Conservation (phyloP, 1,284 basidiomycete genomes). For the Fistulina hepatica region DNA sequence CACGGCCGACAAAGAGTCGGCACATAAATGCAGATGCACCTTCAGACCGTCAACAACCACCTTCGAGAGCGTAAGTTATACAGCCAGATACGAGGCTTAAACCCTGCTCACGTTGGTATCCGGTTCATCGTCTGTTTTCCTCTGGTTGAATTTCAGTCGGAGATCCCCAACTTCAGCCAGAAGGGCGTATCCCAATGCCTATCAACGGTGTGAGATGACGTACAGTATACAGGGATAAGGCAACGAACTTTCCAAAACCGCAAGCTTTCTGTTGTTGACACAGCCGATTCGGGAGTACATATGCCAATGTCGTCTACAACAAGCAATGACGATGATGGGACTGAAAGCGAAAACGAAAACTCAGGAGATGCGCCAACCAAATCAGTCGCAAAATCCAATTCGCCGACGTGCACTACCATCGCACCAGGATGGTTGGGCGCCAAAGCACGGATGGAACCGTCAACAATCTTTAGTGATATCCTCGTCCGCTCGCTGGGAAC, state of each 20-base stretch:
- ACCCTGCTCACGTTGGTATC: constrained; percentile 29
- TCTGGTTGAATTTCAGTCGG: constrained; percentile 30
- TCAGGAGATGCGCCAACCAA: constrained; percentile 57
- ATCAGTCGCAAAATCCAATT: constrained; percentile 57
- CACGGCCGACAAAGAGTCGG: constrained; percentile 52
- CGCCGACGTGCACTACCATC: constrained; percentile 54
- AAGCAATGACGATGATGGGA: constrained; percentile 42
- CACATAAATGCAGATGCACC: constrained; percentile 51
- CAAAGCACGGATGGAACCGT: constrained; percentile 57
- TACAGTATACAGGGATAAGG: constrained; percentile 1
- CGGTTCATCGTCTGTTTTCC: constrained; percentile 20
- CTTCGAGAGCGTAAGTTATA: constrained; percentile 23
- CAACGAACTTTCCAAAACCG: constrained; percentile 61
- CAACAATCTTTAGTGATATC: constrained; percentile 54
- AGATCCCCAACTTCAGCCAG: constrained; percentile 49
- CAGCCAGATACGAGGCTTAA: neutral
- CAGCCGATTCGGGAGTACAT: constrained; percentile 18
- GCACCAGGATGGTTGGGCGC: constrained; percentile 54
- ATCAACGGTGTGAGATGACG: constrained; percentile 10
- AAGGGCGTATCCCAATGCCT: constrained; percentile 57
- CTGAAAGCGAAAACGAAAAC: constrained; percentile 37
- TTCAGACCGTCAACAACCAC: constrained; percentile 35
- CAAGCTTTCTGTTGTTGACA: constrained; percentile 24
- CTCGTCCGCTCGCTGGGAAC: constrained; percentile 83
- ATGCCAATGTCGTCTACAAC: constrained; percentile 52